Evolutionary conservation across 208 protist species (phyloP).

Genomic region (Acanthamoeba healyi): DNA sequence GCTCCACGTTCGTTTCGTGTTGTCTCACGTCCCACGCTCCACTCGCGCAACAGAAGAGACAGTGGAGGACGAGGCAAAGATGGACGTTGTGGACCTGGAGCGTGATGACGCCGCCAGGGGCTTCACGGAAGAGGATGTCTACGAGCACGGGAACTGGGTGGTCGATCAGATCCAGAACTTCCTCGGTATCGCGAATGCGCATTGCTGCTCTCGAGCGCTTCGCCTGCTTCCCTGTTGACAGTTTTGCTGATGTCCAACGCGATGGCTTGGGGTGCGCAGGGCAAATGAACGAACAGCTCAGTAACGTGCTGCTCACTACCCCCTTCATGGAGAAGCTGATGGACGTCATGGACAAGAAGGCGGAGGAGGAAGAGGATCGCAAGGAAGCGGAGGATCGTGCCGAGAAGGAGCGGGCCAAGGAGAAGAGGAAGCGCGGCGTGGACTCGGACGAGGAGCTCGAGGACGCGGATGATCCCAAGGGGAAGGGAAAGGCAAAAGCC

Average conservation of each 20-base stretch:
- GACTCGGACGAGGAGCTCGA: not conserved
- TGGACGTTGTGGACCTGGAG: conserved; percentile 4
- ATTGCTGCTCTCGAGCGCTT: not conserved
- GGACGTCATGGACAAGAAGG: not conserved
- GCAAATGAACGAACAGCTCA: conserved; percentile 38
- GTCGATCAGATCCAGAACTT: conserved; percentile 58
- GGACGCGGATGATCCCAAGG: conserved; percentile 16
- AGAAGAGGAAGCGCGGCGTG: not conserved
- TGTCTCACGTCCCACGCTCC: not conserved
- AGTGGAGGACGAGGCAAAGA: not conserved
- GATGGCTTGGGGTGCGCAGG: not conserved
- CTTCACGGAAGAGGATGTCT: conserved; percentile 32
- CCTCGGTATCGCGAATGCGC: not conserved
- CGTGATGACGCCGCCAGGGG: not conserved
- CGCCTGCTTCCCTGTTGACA: no score
- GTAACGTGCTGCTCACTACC: conserved; percentile 37
- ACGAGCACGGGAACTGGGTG: not conserved
- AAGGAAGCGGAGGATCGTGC: not conserved
- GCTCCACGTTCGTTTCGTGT: not conserved
- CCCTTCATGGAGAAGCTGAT: conserved; percentile 36
- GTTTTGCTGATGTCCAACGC: not conserved
- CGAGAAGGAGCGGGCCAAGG: not conserved
- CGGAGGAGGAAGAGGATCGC: conserved; percentile 16
- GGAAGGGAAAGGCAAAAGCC: not conserved
- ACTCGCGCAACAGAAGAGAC: not conserved